A percentile compares a stretch with the other conserved stretches of the same genome.
phyloP scores from a whole-genome alignment of 768 basidiomycete genomes.

The Rhodosporidiobolus sp. region DNA sequence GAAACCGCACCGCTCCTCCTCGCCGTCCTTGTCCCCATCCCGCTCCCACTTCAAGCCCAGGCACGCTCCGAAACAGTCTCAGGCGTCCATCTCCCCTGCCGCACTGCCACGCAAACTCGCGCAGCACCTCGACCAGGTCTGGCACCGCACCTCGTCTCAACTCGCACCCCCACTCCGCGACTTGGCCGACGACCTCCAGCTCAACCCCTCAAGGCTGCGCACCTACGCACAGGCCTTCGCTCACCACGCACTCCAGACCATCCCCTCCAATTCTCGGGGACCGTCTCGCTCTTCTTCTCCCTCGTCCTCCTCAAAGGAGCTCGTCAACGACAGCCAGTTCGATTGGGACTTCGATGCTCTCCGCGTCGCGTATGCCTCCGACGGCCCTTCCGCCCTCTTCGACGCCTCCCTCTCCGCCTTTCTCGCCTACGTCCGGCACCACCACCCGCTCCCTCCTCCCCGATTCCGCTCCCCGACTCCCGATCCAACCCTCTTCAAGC shows the following conservation, averaged over 20 bases:
- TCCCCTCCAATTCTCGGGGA: too few relatives aligned
- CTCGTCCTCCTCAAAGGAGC: background rate
- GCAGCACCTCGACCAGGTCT: constrained; percentile 16
- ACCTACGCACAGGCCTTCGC: background rate
- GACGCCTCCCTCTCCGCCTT: constrained; percentile 21
- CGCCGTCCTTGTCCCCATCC: background rate
- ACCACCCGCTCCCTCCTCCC: constrained; percentile 12
- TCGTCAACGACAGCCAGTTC: background rate
- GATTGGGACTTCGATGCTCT: constrained; percentile 16
- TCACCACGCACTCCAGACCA: background rate
- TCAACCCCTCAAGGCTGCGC: background rate
- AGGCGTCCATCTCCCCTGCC: constrained; percentile 5
- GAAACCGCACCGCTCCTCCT: background rate
- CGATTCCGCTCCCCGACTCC: background rate
- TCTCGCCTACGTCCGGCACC: constrained; percentile 6
- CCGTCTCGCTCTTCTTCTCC: too few relatives aligned
- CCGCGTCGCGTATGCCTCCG: constrained; percentile 2
- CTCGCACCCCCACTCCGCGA: background rate
- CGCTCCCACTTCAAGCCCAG: background rate
- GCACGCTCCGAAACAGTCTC: background rate
- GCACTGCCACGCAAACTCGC: constrained; percentile 11
- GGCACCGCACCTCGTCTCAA: background rate
- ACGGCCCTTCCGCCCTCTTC: constrained; percentile 21
- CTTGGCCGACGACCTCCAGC: constrained; percentile 24
- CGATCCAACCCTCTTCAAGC: constrained; percentile 21